A percentile compares a stretch with the other conserved stretches of the same genome.
These are phyloP conservation scores for Prunus armeniaca DNA, from an alignment of 306 rosid species.

Conservation along the genomic window DNA sequence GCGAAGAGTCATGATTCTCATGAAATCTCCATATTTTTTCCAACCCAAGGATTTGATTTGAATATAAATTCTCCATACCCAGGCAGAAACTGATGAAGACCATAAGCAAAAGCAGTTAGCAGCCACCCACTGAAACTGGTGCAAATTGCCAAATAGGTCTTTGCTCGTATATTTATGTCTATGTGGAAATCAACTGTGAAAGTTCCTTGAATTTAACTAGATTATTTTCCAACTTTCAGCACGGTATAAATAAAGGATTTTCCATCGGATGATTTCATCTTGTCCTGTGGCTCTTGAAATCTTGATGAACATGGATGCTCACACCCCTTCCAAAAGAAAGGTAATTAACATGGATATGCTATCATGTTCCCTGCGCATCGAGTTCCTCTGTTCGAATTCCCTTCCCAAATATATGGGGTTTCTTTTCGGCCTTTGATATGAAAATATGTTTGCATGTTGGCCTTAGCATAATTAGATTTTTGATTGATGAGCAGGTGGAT, in stretches of 20 bases:
- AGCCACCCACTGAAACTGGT: neutral
- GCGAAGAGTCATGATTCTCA: too few species aligned
- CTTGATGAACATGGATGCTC: slow-evolving; percentile 17
- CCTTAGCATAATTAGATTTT: neutral
- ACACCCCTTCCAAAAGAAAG: slow-evolving; percentile 6
- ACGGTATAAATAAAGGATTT: neutral
- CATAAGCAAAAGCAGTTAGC: neutral
- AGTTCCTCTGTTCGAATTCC: too few species aligned
- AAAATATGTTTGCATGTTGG: too few species aligned
- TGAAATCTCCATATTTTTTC: too few species aligned
- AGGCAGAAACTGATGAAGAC: neutral
- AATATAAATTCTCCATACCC: neutral
- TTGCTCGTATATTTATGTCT: too few species aligned
- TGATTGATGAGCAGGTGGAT: slow-evolving; percentile 27
- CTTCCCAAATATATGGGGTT: too few species aligned
- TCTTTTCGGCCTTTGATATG: too few species aligned
- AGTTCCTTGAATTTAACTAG: neutral
- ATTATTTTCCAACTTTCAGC: neutral
- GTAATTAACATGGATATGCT: neutral
- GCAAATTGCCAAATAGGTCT: neutral
- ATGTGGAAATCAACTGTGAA: neutral
- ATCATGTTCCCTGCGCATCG: too few species aligned
- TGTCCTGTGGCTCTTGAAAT: neutral
- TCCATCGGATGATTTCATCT: neutral
- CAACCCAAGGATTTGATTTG: too few species aligned